These are phyloP conservation scores for Cylindricascospora bacillispora DNA, from an alignment of 1,139 yeast species.

Conservation along the genomic window DNA sequence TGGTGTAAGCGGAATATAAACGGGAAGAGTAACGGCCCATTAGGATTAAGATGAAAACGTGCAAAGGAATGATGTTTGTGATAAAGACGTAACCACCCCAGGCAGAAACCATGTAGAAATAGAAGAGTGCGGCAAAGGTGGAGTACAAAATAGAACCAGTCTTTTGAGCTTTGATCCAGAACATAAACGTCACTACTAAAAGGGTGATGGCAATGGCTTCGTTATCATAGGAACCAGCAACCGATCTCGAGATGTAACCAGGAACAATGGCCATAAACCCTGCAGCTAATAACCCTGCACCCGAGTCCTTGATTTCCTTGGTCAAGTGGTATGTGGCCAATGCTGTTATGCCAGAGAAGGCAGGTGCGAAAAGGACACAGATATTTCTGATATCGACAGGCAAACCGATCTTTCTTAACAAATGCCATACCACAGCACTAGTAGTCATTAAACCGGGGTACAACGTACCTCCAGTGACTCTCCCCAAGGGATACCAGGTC, in stretches of 20 bases:
- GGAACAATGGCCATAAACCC: conserved; percentile 97
- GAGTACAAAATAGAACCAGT: conserved; percentile 83
- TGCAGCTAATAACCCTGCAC: conserved; percentile 88
- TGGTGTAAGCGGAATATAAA: conserved; percentile 80
- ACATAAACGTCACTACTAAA: conserved; percentile 87
- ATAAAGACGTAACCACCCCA: conserved; percentile 99
- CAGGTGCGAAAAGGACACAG: conserved; percentile 95
- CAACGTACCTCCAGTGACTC: conserved; percentile 97
- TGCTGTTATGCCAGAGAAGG: conserved; percentile 88
- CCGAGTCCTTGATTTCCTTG: conserved; percentile 75
- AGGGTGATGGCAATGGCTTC: conserved; percentile 97
- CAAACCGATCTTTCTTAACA: conserved; percentile 51
- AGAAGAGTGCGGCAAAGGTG: conserved; percentile 71
- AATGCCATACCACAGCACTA: conserved; percentile 76
- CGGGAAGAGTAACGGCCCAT: conserved; percentile 91
- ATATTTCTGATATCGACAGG: conserved; percentile 93
- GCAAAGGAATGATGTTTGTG: conserved; percentile 93
- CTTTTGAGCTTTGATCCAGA: conserved; percentile 91
- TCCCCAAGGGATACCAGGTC: conserved; percentile 98
- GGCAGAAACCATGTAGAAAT: conserved; percentile 99
- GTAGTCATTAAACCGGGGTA: conserved; percentile 99
- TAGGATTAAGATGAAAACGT: conserved; percentile 73
- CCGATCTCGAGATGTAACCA: conserved; percentile 95
- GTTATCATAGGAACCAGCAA: conserved; percentile 97
- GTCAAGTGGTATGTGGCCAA: conserved; percentile 84